Conservation (phyloP, 495 filamentous ascomycete genomes). For the Lasiosphaeria hispida region DNA sequence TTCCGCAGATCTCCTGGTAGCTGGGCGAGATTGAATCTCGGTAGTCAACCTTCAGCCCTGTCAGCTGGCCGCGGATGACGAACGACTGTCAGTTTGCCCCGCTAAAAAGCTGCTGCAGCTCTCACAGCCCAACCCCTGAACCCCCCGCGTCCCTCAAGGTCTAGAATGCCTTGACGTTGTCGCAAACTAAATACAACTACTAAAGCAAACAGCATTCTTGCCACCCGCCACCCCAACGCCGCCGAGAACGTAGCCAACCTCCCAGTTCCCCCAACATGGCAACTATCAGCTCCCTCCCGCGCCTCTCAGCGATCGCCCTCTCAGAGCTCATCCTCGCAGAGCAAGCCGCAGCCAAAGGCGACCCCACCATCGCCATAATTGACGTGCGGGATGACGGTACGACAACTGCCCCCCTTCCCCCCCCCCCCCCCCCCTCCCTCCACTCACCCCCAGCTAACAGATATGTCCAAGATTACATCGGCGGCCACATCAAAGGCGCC, state of each 20-base stretch:
- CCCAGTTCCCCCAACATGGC: slow-evolving; percentile 20
- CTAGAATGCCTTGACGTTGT: no score
- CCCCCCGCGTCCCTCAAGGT: no score
- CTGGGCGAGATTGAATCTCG: no score
- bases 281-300: slow-evolving; percentile 59
- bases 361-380: slow-evolving; percentile 62
- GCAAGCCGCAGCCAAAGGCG: slow-evolving; percentile 15
- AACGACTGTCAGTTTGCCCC: no score
- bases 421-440: background rate
- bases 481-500: slow-evolving; percentile 81
- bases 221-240: background rate
- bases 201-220: background rate
- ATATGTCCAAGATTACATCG: slow-evolving; percentile 68
- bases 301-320: slow-evolving; percentile 62
- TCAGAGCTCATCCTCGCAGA: slow-evolving; percentile 50
- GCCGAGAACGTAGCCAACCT: background rate
- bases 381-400: slow-evolving; percentile 84
- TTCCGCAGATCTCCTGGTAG: no score
- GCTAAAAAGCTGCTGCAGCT: no score
- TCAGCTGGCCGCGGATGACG: no score
- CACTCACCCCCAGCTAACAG: background rate
- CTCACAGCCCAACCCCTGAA: no score
- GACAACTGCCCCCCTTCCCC: slow-evolving; percentile 6
- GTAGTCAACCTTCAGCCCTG: no score
- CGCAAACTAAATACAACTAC: no score